phyloP scores from a whole-genome alignment of 352 stramenopile genomes.

The Globisporangium uncinulatum region DNA sequence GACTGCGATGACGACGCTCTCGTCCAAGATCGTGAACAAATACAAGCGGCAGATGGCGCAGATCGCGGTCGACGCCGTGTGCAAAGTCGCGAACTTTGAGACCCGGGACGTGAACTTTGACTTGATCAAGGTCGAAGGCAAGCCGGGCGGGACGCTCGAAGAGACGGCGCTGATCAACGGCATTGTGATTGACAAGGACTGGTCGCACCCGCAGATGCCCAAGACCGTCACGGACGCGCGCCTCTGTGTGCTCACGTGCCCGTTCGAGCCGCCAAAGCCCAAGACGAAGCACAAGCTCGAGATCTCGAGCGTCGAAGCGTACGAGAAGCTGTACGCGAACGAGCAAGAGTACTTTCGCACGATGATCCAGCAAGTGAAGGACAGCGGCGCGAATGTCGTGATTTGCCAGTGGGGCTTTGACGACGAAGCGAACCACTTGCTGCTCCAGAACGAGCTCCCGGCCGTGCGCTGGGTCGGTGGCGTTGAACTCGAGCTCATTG shows the following conservation, averaged over 20 bases:
- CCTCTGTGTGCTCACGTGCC: slow-evolving; percentile 98
- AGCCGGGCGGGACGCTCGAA: slow-evolving; percentile 95
- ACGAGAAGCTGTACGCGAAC: slow-evolving; percentile 94
- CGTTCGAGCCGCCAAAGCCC: slow-evolving; percentile 99
- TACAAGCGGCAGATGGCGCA: slow-evolving; percentile 99
- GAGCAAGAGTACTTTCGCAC: slow-evolving; percentile 99
- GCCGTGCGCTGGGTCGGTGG: slow-evolving; percentile 99
- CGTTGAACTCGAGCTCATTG: slow-evolving; percentile 99
- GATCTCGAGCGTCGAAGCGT: slow-evolving; percentile 97
- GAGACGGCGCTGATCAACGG: slow-evolving; percentile 98
- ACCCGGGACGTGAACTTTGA: slow-evolving; percentile 99
- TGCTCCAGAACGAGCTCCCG: slow-evolving; percentile 96
- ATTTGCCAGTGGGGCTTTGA: slow-evolving; percentile 99
- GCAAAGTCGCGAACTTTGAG: slow-evolving; percentile 98
- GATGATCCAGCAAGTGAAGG: slow-evolving; percentile 99
- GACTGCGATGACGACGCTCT: slow-evolving; percentile 98
- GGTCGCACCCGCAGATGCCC: slow-evolving; percentile 98
- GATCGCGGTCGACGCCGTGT: slow-evolving; percentile 97
- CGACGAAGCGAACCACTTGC: slow-evolving; percentile 99
- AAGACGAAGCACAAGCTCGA: slow-evolving; percentile 99
- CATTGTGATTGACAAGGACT: slow-evolving; percentile 99
- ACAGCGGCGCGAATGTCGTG: slow-evolving; percentile 97
- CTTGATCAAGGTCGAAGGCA: slow-evolving; percentile 99
- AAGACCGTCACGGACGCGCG: slow-evolving; percentile 97
- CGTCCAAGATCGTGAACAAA: slow-evolving; percentile 99